Base-by-base conservation (phyloP, 768 basidiomycete genomes). In the Pleurotus tuoliensis region DNA sequence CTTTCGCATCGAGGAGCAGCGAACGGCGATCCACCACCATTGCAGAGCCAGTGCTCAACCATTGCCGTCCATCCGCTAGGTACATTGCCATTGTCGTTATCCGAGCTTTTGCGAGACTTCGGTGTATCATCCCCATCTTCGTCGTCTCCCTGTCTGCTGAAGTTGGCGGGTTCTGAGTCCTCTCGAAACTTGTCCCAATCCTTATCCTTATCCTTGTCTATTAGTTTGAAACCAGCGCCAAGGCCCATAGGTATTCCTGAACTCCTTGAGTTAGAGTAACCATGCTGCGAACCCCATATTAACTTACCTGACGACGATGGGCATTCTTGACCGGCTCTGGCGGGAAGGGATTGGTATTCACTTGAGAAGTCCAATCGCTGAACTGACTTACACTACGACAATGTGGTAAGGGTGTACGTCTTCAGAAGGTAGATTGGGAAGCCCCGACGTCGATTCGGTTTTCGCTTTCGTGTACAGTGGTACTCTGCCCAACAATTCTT, bases 201-300 rank as follows among this genome's bases (percentile, higher is more conserved):
- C 51, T 64, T 76, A 18, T 70, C 74, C 59, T 61, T 69, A 30
- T 80, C 82, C 57, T 79, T 73, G 57, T 81, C 80, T 57, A 81
- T 76, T n/a, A 86, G 74, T 65, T 85, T 90, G 69, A 91, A 84
- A 44, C 88, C 86, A 18, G 90, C 90, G 39, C 86, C 87, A 6
- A 92, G 71, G 11, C 86, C 90, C 81, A 86, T 84, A 4, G 90
- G 90, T 45, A 91, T 84, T 18, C 89, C 88, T 88, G 55, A 9
- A 34, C 30, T 1, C 11, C 11, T 34, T 34, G 3, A 34, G 30
- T 34, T 11, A 11, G 11, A 11, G 30, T 6, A 30, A 30, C 30
- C 30, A 9, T 30, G 8, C 30, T 30, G 30, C 30, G 8, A 30
- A 30, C 30, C 30, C 8, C 8, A 51, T 38, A 38, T 24, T 18